phyloP scores from a whole-genome alignment of 768 basidiomycete genomes.

The Cubamyces sp. region DNA sequence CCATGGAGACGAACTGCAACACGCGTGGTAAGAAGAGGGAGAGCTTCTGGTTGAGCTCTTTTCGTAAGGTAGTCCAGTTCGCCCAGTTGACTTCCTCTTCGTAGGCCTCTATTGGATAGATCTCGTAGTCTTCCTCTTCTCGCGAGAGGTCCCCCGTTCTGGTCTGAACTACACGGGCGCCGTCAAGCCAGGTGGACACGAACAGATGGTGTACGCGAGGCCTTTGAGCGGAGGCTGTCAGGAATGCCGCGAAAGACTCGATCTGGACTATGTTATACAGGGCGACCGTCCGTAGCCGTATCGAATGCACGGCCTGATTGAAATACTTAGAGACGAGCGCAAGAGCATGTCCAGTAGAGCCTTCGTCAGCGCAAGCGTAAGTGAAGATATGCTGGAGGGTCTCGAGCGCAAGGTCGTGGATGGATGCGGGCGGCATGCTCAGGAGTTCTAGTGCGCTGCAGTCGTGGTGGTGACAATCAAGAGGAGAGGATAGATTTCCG shows the following conservation, averaged over 20 bases:
- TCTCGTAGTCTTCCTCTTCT: too few relatives aligned
- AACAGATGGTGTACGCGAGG: constrained; percentile 4
- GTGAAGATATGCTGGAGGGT: constrained; percentile 31
- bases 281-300: constrained; percentile 30
- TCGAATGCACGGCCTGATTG: constrained; percentile 27
- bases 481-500: background rate
- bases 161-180: background rate
- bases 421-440: background rate
- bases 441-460: background rate
- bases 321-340: constrained; percentile 34
- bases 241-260: constrained; percentile 1
- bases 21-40: background rate
- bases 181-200: constrained; percentile 6
- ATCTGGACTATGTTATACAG: constrained; percentile 28
- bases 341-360: constrained; percentile 33
- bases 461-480: background rate
- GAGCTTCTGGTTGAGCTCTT: background rate
- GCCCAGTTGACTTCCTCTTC: too few relatives aligned
- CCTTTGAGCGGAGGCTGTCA: background rate
- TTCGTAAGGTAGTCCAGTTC: too few relatives aligned
- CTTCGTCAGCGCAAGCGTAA: constrained; percentile 36
- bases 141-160: background rate
- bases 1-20: too few relatives aligned
- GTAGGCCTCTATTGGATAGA: too few relatives aligned
- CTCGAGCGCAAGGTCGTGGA: constrained; percentile 29